Evolutionary conservation across 2,329 filamentous ascomycete species (phyloP).

Genomic region (Xylariaceae sp.): DNA sequence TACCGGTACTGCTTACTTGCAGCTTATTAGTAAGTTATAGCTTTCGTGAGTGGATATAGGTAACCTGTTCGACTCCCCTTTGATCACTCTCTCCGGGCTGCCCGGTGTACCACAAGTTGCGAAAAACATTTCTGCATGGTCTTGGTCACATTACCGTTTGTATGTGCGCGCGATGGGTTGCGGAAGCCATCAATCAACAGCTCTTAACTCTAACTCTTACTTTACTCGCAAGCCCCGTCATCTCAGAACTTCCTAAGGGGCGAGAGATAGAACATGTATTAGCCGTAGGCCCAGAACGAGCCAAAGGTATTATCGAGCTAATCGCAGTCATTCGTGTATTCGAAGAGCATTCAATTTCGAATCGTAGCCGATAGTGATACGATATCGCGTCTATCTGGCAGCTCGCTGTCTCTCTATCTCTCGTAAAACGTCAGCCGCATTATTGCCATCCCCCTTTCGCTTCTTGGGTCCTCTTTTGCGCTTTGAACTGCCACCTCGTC

Average conservation of each 20-base stretch:
- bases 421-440: conserved; percentile 71
- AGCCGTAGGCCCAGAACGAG: not conserved
- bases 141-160: not conserved
- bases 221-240: not conserved
- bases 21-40: not conserved
- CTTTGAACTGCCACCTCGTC: conserved; percentile 47
- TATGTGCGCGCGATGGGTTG: not conserved
- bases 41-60: not conserved
- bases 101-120: not conserved
- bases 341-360: not conserved
- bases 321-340: not conserved
- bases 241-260: not conserved
- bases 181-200: not conserved
- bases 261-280: not conserved
- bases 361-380: not conserved
- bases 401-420: conserved; percentile 63
- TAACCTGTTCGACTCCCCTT: not conserved
- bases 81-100: not conserved
- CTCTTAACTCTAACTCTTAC: not conserved
- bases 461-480: conserved; percentile 70
- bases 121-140: not conserved
- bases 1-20: not conserved
- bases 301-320: not conserved
- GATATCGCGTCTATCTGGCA: conserved; percentile 24
- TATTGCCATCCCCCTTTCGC: conserved; percentile 74